Conservation (phyloP, 345 rosid genomes). For the Balakata baccata region DNA sequence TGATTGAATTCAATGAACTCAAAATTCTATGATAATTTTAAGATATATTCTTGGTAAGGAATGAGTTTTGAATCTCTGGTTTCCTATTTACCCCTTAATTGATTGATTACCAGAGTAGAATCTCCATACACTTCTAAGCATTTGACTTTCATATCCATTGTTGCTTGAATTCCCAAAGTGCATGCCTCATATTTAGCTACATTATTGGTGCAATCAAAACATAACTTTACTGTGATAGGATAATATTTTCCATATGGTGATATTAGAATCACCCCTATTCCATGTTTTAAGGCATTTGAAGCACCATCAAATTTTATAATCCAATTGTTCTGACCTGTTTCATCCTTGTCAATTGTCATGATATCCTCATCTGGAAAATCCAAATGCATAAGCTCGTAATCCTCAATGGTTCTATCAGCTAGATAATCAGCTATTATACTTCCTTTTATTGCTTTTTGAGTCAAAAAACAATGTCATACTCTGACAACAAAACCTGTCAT, state of each 20-base stretch:
- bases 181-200: background rate
- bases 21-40: background rate
- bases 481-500: too few relatives aligned
- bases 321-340: too few relatives aligned
- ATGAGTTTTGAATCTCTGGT: background rate
- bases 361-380: background rate
- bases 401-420: background rate
- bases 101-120: background rate
- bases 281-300: background rate
- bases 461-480: too few relatives aligned
- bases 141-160: background rate
- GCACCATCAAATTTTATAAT: background rate
- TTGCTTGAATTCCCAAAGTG: background rate
- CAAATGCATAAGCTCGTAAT: too few relatives aligned
- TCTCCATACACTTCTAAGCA: background rate
- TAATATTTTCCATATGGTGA: background rate
- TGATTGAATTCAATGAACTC: background rate
- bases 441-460: background rate
- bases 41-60: background rate
- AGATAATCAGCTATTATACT: background rate
- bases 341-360: background rate
- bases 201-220: background rate
- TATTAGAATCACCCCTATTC: background rate
- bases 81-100: background rate
- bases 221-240: background rate